phyloP scores from a whole-genome alignment of 2,329 filamentous ascomycete genomes.

The Myriosclerotinia curreyana region DNA sequence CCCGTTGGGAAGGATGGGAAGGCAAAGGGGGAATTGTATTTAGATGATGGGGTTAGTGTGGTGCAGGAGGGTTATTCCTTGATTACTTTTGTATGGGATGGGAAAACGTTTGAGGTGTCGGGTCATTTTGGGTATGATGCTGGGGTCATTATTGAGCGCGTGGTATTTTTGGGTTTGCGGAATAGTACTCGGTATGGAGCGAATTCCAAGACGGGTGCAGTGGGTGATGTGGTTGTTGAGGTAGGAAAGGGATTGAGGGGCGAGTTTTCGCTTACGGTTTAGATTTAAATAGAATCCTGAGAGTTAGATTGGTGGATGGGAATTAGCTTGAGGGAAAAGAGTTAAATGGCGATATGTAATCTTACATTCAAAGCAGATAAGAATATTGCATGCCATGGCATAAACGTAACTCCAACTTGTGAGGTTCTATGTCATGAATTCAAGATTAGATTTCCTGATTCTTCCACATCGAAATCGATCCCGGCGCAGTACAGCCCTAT shows the following conservation, averaged over 20 bases:
- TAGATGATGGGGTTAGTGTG: conserved; percentile 73
- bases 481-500: too few species aligned
- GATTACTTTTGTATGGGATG: conserved; percentile 58
- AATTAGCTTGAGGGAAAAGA: too few species aligned
- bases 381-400: too few species aligned
- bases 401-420: too few species aligned
- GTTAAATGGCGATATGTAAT: too few species aligned
- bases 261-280: conserved; percentile 1
- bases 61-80: conserved; percentile 54
- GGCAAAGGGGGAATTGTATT: conserved; percentile 66
- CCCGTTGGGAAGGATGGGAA: conserved; percentile 60
- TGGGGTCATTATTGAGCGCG: conserved; percentile 45
- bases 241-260: background rate
- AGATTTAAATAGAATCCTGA: background rate
- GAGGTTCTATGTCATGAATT: too few species aligned
- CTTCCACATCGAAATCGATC: too few species aligned
- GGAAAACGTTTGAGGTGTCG: conserved; percentile 47
- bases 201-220: background rate
- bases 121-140: conserved; percentile 50
- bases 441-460: too few species aligned
- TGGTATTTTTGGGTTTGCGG: conserved; percentile 49
- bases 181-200: background rate
- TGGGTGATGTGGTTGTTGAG: background rate
- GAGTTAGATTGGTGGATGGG: too few species aligned
- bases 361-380: too few species aligned